Evolutionary conservation across 352 stramenopile genomes (phyloP).

Genomic region (Phytophthora ramorum): DNA sequence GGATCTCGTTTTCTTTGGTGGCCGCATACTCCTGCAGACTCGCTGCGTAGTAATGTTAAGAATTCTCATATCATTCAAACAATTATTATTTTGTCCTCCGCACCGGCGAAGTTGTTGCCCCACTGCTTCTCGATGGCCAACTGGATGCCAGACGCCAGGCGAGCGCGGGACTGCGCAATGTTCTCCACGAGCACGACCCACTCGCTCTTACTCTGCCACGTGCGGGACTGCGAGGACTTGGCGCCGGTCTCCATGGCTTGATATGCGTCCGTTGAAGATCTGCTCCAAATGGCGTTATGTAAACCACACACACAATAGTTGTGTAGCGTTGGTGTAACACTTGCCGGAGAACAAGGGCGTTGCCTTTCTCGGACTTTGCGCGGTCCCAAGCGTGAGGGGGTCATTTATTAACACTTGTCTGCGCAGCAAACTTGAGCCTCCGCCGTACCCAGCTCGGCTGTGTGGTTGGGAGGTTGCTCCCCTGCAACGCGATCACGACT

Average conservation of each 20-base stretch:
- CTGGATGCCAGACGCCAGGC: conserved; percentile 76
- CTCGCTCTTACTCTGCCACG: conserved; percentile 78
- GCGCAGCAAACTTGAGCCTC: conserved; percentile 3
- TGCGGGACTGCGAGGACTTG: conserved; percentile 13
- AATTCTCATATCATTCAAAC: neutral
- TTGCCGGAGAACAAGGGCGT: too few relatives aligned
- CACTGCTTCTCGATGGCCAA: conserved; percentile 84
- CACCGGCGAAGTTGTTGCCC: conserved; percentile 78
- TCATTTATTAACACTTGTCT: conserved; percentile 11
- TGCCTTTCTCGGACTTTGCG: neutral
- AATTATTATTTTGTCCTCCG: conserved; percentile 1
- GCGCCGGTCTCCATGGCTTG: conserved; percentile 15
- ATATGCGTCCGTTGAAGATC: conserved; percentile 30
- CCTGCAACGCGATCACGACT: neutral
- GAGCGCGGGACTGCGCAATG: conserved; percentile 79
- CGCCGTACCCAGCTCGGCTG: too few relatives aligned
- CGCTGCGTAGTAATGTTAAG: conserved; percentile 34
- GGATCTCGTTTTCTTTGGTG: conserved; percentile 78
- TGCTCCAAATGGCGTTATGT: neutral
- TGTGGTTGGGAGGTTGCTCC: neutral
- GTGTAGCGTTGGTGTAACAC: neutral
- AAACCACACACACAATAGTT: neutral
- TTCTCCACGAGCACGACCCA: conserved; percentile 83
- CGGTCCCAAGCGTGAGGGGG: neutral
- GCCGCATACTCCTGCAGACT: conserved; percentile 66